Evolutionary conservation across 768 basidiomycete genomes (phyloP), one percentile per base, ranked within the genome.

Genomic region (Termitomyces sp.): DNA sequence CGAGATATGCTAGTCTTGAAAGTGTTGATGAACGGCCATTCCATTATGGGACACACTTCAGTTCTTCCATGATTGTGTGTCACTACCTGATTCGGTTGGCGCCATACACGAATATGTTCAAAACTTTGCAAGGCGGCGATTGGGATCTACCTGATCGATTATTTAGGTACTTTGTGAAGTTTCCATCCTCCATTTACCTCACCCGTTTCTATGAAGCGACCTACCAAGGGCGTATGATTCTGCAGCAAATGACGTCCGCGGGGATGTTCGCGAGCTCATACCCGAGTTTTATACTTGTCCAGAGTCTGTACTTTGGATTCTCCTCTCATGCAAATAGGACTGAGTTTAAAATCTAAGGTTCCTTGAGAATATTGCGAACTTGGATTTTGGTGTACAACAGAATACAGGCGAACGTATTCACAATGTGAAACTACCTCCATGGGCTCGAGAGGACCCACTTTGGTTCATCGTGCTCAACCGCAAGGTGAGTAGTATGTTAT

Each of bases 1-100:
- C 82, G 37, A 82, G 93, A 44, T 95, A 95, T 64, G 71, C 73
- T 34, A 91, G 87, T 62, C 77, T 95, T 12, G 72, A 86, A 65
- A 86, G 91, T 61, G 89, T 96, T 2, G 89, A 73, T 8, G 95
- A 98, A 72, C 81, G 84, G 37, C 95, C 95, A 0, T 96, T 96
- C 72, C 91, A 93, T 67, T 94, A 93, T 61, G 91, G 95, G 45
- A 97, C 95, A 0, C 95, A 98, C 69, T 98, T 95, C 67, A 93
- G 91, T 68, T 95, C 93, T 11, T 95, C 93, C 3, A 97, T 97
- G 95, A 96, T 94, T 59, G 91, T 95, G 47, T 95, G 93, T 75
- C 94, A 96, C 64, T 97, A 91, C 75, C 74, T 96, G 65, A 95
- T 98, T 56, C 82, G 95, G 22, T 75, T 95, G 65, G 85, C 88